Evolutionary conservation across 805 yeast genomes (phyloP), one percentile per base, ranked within the genome.

Genomic region (Kodamaea leandrae): DNA sequence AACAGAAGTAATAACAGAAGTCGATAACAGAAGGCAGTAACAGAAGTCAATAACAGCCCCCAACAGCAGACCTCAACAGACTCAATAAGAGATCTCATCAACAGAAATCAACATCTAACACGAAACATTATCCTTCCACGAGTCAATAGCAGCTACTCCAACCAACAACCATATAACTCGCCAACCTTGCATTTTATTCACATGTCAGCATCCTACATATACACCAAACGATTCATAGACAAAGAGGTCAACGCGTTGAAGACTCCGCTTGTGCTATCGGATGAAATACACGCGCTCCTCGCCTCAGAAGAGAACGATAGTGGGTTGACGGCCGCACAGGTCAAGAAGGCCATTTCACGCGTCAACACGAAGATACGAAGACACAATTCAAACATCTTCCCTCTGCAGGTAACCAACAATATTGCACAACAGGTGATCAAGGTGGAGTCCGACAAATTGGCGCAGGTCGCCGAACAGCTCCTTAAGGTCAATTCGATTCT

Each of bases 351-450:
- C 5, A 29, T 64, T n/a, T 47, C 46, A 45, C 55, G 53, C 37
- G 47, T 57, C 36, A 63, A 60, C 39, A 41, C 45, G 14, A 45
- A 41, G 32, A 45, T 60, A 17, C 52, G 53, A 34, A 44, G 68
- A 10, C 65, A 62, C 45, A 58, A 61, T 39, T 44, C 57, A 16
- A 51, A 47, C 36, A 39, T 50, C 29, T 66, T 60, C 52, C 45
- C 51, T 19, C 42, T 53, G 23, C 68, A 67, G 43, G 56, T 62
- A n/a, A 51, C 58, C 4, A 57, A 59, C 42, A 72, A 65, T 39
- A 59, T 68, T 1, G 60, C 59, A 15, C 68, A 60, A 44, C 73
- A 68, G 44, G 50, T 68, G 12, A 27, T 60, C 7, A 62, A 64
- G 47, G 45, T 55, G 32, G 73, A 68, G 41, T 51, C 53, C 25